These are phyloP conservation scores for Cercis canadensis DNA, from an alignment of 306 rosid genomes.

Conservation along the genomic window DNA sequence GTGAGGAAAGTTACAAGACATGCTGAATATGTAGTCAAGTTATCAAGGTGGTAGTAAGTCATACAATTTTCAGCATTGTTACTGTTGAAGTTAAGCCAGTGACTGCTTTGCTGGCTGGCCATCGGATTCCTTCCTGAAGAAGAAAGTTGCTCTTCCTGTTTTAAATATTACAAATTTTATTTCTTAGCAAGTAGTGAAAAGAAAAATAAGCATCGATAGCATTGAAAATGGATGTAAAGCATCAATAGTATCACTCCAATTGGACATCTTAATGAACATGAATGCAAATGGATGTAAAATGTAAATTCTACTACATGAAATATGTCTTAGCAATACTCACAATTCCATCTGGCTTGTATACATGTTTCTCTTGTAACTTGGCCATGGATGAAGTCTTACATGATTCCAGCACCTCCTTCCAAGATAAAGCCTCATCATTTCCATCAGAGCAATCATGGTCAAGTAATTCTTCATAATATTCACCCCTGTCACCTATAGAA, in stretches of 20 bases:
- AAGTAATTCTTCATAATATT: slow-evolving; percentile 39
- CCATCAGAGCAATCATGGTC: slow-evolving; percentile 49
- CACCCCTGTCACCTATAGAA: slow-evolving; percentile 46
- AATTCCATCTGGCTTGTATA: slow-evolving; percentile 46
- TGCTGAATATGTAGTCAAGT: slow-evolving; percentile 23
- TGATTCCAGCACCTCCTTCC: slow-evolving; percentile 61
- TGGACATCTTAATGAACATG: slow-evolving; percentile 23
- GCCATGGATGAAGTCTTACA: slow-evolving; percentile 38
- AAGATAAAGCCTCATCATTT: slow-evolving; percentile 53
- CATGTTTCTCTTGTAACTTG: slow-evolving; percentile 45
- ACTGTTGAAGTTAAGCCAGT: slow-evolving; percentile 51
- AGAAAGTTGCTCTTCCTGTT: slow-evolving; percentile 59
- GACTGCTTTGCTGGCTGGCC: slow-evolving; percentile 49
- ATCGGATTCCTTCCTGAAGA: slow-evolving; percentile 47
- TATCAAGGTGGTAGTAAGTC: slow-evolving; percentile 38
- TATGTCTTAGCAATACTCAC: slow-evolving; percentile 57
- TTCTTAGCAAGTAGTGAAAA: slow-evolving; percentile 18
- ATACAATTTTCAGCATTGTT: slow-evolving; percentile 53
- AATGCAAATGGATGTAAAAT: background rate
- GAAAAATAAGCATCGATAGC: slow-evolving; percentile 6
- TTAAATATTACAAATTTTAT: slow-evolving; percentile 24
- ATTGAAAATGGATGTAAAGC: slow-evolving; percentile 13
- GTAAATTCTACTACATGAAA: slow-evolving; percentile 29
- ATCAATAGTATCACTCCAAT: background rate
- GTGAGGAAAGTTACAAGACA: slow-evolving; percentile 28